A percentile compares a stretch with the other conserved stretches of the same genome.
Conservation (phyloP, 2,329 filamentous ascomycete genomes). For the Cladophialophora psammophila region DNA sequence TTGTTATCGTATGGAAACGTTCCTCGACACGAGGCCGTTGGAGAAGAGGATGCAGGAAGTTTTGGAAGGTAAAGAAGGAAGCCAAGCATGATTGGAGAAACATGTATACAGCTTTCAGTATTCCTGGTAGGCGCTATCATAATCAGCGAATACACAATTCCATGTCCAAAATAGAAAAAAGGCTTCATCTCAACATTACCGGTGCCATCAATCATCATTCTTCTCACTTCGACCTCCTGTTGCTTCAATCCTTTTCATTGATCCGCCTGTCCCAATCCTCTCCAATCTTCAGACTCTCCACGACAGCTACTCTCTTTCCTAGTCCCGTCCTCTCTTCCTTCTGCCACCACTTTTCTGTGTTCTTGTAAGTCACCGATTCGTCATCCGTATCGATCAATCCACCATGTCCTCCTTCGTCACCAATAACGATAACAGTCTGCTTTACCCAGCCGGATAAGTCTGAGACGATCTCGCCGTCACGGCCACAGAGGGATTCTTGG, state of each 20-base stretch:
- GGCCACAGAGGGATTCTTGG: slow-evolving; percentile 81
- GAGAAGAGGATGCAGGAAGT: slow-evolving; percentile 23
- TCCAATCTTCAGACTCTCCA: slow-evolving; percentile 79
- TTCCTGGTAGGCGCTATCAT: neutral
- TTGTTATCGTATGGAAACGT: slow-evolving; percentile 25
- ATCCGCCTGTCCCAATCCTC: slow-evolving; percentile 88
- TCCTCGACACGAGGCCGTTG: slow-evolving; percentile 20
- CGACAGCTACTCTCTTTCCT: slow-evolving; percentile 85
- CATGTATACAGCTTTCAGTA: neutral
- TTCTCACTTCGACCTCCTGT: neutral
- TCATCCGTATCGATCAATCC: slow-evolving; percentile 82
- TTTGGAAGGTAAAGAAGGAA: slow-evolving; percentile 7
- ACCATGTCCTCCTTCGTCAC: slow-evolving; percentile 67
- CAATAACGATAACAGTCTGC: slow-evolving; percentile 67
- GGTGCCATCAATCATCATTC: slow-evolving; percentile 5
- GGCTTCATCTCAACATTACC: slow-evolving; percentile 6
- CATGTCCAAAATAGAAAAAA: neutral
- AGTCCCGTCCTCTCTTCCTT: slow-evolving; percentile 80
- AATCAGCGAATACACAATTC: neutral
- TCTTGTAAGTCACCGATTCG: slow-evolving; percentile 50
- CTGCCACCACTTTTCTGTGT: slow-evolving; percentile 71
- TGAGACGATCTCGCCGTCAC: slow-evolving; percentile 74
- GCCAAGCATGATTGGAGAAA: neutral
- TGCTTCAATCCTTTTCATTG: slow-evolving; percentile 58
- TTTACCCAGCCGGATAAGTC: slow-evolving; percentile 70